phyloP scores from a whole-genome alignment of 2,329 filamentous ascomycete genomes.

The Pleochaeta shiraiana region DNA sequence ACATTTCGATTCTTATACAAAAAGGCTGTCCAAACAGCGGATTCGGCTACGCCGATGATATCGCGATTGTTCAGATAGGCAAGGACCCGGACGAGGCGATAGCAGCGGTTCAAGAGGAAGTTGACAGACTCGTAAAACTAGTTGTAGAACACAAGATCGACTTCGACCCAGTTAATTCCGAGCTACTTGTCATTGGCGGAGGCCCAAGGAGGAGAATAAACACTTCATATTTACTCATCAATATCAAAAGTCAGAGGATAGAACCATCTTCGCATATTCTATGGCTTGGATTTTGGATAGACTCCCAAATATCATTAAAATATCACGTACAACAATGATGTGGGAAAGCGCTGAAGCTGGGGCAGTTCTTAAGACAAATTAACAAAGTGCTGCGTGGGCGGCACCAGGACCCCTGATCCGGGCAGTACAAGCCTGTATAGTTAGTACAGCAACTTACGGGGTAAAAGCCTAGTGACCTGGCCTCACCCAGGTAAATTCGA shows the following conservation, averaged over 20 bases:
- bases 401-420: not conserved
- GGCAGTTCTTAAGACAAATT: not conserved
- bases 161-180: not conserved
- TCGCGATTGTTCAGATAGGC: not conserved
- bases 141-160: not conserved
- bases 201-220: not conserved
- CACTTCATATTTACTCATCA: not conserved
- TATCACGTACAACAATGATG: not conserved
- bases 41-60: not conserved
- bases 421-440: not conserved
- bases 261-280: not conserved
- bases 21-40: not conserved
- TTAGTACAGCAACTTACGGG: not conserved
- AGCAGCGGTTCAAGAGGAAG: not conserved
- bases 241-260: not conserved
- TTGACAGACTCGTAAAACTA: not conserved
- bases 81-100: not conserved
- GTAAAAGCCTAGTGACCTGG: not conserved
- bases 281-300: not conserved
- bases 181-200: not conserved
- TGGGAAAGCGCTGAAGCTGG: not conserved
- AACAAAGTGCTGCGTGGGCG: not conserved
- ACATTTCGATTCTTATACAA: not conserved
- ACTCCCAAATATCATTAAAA: not conserved
- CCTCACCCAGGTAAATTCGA: not conserved